Evolutionary conservation across 2,329 filamentous ascomycete species (phyloP).

Genomic region (Claviceps cyperi): DNA sequence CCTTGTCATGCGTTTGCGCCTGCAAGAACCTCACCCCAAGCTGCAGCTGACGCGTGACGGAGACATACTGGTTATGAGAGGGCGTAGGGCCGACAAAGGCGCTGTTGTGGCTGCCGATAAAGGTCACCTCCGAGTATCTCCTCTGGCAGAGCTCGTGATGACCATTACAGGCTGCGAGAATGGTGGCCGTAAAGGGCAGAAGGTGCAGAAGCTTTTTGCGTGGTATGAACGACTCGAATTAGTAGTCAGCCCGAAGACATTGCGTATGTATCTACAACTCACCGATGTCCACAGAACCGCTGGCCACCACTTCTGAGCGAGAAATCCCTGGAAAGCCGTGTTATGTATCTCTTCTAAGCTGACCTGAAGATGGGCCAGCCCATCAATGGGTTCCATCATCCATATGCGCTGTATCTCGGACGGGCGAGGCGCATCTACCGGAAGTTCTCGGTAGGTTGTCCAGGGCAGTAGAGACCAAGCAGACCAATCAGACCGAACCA

Average conservation of each 20-base stretch:
- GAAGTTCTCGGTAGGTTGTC: neutral
- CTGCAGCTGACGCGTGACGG: constrained; percentile 41
- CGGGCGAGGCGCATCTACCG: constrained; percentile 1
- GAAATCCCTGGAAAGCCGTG: neutral
- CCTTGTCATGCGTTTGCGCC: constrained; percentile 44
- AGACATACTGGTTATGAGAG: constrained; percentile 45
- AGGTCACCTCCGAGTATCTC: constrained; percentile 44
- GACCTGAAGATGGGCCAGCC: constrained; percentile 6
- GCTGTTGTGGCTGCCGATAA: constrained; percentile 50
- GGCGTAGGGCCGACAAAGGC: constrained; percentile 44
- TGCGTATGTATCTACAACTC: neutral
- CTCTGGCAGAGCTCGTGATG: constrained; percentile 38
- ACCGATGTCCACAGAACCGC: constrained; percentile 3
- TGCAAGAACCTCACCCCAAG: constrained; percentile 50
- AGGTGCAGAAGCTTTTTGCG: constrained; percentile 9
- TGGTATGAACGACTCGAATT: neutral
- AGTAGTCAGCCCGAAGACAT: neutral
- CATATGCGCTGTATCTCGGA: constrained; percentile 3
- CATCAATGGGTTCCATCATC: constrained; percentile 6
- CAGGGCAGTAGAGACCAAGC: neutral
- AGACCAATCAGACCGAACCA: neutral
- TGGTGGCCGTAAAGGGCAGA: constrained; percentile 9
- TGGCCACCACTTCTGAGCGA: constrained; percentile 2
- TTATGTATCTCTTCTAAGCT: neutral
- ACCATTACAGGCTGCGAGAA: constrained; percentile 38